Base-by-base conservation (phyloP, 345 rosid species). In the Salix viminalis region DNA sequence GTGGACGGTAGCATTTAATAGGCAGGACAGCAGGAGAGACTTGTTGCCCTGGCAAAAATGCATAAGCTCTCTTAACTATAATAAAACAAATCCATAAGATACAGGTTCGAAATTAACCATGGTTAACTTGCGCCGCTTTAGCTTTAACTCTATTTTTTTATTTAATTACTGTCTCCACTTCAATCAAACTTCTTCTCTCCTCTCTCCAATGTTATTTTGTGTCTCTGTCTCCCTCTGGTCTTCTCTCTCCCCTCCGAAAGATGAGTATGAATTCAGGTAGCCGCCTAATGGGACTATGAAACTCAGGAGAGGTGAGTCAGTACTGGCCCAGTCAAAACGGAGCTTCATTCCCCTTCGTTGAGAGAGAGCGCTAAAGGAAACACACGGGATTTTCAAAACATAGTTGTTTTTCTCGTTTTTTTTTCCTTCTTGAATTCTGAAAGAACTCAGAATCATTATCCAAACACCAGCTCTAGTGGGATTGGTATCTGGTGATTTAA, bases 1-100 rank as follows among this genome's bases (percentile, higher is more conserved):
- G 88, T 89, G 89, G 81, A 86, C 86, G 88, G 87, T 66, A 75
- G 2, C 82, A 85, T 83, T 56, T 48, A 54, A 34, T 61, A 4
- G 13, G 14, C 28, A 41, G 69, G 71, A 28, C 74, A 72, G 32
- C 52, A 26, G n/a, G 67, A 37, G 58, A 23, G 67, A 54, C 15
- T 56, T 18, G 70, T 16, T 46, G 65, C 19, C 21, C 44, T 37
- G 50, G 41, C 62, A 7, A 58, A n/a, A n/a, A 58, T 7, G 15
- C 62, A 50, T 70, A 26, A 62, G 81, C 80, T 64, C 48, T 42
- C 48, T 28, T 66, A 71, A 80, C 76, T 73, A 48, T 58, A 75
- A 79, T 75, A 52, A 65, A 24, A 30, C 0, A 61, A 26, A 13
- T 34, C 68, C 39, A 65, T 15, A 8, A 7, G 21, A 21, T 15